These are phyloP conservation scores for Penicillium sp. DNA, from an alignment of 2,329 filamentous ascomycete species.

Conservation along the genomic window DNA sequence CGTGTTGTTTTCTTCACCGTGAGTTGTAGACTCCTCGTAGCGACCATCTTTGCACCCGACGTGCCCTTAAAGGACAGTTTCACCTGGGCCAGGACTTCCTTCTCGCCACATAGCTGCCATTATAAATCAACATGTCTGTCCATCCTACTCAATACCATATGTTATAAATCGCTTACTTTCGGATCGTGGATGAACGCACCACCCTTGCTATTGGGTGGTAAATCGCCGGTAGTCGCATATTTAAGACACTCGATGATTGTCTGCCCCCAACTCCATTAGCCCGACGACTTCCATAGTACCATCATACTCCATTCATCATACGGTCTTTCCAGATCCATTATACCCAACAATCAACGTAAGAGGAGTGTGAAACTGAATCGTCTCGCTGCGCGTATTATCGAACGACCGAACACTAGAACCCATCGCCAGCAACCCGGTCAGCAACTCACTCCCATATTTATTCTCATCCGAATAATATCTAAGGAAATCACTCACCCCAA, in stretches of 20 bases:
- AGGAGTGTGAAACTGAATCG: conserved; percentile 78
- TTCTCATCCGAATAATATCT: too few relatives aligned
- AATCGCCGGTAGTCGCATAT: conserved; percentile 88
- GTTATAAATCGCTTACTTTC: too few relatives aligned
- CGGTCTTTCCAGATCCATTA: conserved; percentile 94
- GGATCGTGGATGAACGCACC: conserved; percentile 96
- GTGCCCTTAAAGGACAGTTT: conserved; percentile 78
- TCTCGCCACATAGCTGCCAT: conserved; percentile 69
- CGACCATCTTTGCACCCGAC: conserved; percentile 68
- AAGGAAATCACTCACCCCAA: too few relatives aligned
- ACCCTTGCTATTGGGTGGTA: conserved; percentile 79
- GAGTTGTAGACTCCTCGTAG: conserved; percentile 74
- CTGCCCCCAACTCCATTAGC: conserved; percentile 31
- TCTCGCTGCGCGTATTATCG: conserved; percentile 62
- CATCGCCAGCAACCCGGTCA: too few relatives aligned
- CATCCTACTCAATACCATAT: too few relatives aligned
- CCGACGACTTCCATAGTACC: too few relatives aligned
- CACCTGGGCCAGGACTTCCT: conserved; percentile 81
- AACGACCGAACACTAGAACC: conserved; percentile 66
- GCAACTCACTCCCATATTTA: too few relatives aligned
- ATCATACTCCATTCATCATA: conserved; percentile 28
- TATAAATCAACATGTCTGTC: too few relatives aligned
- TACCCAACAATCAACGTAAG: conserved; percentile 92
- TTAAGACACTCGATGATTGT: conserved; percentile 98
- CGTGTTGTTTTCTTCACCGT: conserved; percentile 72